These are phyloP conservation scores for Fusarium metavorans DNA, from an alignment of 2,329 filamentous ascomycete genomes.

Conservation along the genomic window DNA sequence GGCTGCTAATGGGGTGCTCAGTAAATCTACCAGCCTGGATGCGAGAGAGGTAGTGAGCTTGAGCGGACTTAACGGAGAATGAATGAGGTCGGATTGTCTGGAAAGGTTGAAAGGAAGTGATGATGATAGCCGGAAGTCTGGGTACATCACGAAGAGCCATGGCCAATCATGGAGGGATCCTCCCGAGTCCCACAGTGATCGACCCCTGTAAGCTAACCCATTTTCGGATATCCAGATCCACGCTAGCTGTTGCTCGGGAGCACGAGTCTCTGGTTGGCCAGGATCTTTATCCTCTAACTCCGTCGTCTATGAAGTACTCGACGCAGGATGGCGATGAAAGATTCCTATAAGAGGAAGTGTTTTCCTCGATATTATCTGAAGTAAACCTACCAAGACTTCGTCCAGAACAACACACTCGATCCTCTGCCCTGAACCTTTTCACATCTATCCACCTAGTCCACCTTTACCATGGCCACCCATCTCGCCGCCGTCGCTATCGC, in stretches of 20 bases:
- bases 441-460: not conserved
- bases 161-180: not conserved
- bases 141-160: not conserved
- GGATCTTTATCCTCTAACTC: not conserved
- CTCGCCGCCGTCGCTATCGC: conserved; percentile 53
- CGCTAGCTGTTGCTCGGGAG: conserved; percentile 46
- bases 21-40: rapidly evolving
- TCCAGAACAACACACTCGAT: not conserved
- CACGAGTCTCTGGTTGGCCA: conserved; percentile 45
- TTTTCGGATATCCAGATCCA: conserved; percentile 8
- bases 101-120: not conserved
- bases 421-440: not conserved
- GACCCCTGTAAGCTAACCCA: conserved; percentile 26
- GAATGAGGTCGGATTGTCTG: not conserved
- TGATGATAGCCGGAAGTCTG: not conserved
- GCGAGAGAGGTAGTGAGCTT: not conserved
- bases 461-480: conserved; percentile 51
- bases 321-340: not conserved
- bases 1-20: not conserved
- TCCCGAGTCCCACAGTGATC: not conserved
- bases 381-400: not conserved
- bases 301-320: not conserved
- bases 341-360: conserved; percentile 9
- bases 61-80: not conserved
- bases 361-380: not conserved